These are phyloP conservation scores for Diplocarpon mali DNA, from an alignment of 2,329 filamentous ascomycete genomes.

Conservation along the genomic window DNA sequence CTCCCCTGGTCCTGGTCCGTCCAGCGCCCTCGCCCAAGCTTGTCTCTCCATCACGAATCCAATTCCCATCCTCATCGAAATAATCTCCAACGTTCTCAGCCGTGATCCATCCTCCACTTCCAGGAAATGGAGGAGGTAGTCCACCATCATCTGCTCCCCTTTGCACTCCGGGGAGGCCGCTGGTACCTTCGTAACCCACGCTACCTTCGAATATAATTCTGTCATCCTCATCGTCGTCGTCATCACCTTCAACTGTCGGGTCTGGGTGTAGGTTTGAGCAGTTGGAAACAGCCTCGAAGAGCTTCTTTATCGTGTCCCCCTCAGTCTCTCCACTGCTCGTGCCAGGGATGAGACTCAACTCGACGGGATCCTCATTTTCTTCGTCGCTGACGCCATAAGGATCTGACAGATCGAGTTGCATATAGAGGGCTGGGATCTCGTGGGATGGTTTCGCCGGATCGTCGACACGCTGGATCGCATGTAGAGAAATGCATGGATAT, in stretches of 20 bases:
- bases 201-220: constrained; percentile 45
- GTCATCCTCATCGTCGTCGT: constrained; percentile 39
- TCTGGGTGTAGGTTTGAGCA: constrained; percentile 72
- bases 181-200: constrained; percentile 39
- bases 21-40: constrained; percentile 55
- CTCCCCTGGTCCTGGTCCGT: constrained; percentile 41
- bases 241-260: constrained; percentile 40
- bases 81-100: constrained; percentile 81
- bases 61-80: constrained; percentile 73
- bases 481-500: constrained; percentile 64
- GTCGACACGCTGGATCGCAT: constrained; percentile 54
- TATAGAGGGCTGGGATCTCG: constrained; percentile 40
- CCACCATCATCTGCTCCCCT: constrained; percentile 37
- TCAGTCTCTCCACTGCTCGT: constrained; percentile 9
- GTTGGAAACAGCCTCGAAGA: constrained; percentile 57
- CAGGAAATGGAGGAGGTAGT: constrained; percentile 57
- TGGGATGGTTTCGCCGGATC: constrained; percentile 31
- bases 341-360: constrained; percentile 54
- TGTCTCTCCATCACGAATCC: constrained; percentile 39
- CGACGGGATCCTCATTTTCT: constrained; percentile 55
- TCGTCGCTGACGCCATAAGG: constrained; percentile 33
- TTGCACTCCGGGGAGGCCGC: constrained; percentile 46
- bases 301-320: constrained; percentile 23
- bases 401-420: constrained; percentile 56
- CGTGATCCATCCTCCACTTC: constrained; percentile 77